Evolutionary conservation across 2,329 filamentous ascomycete genomes (phyloP).

Genomic region (Cladophialophora bantiana): DNA sequence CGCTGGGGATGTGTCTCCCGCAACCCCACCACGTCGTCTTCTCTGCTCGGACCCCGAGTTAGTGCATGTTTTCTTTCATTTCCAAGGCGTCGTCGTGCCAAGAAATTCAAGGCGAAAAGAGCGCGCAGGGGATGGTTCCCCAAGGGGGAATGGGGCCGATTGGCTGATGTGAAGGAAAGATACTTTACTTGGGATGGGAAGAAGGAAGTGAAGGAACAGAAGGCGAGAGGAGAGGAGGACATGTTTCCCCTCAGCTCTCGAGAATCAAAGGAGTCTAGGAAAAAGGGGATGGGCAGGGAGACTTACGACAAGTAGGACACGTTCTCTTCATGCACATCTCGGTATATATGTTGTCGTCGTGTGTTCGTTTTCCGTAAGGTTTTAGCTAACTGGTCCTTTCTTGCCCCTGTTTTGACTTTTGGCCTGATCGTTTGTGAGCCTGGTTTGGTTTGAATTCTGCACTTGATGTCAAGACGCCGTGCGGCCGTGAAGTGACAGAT

Average conservation of each 20-base stretch:
- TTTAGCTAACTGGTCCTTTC: too few relatives aligned
- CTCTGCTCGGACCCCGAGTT: slow-evolving; percentile 44
- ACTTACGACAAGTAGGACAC: slow-evolving; percentile 60
- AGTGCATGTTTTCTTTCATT: not conserved
- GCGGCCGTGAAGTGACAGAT: too few relatives aligned
- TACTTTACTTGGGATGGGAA: not conserved
- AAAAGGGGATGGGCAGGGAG: not conserved
- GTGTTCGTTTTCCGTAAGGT: not conserved
- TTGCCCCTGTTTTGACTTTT: too few relatives aligned
- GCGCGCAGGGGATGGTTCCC: too few relatives aligned
- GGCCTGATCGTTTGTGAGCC: too few relatives aligned
- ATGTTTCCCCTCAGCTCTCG: not conserved
- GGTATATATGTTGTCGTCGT: not conserved
- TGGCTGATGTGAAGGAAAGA: too few relatives aligned
- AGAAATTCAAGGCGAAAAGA: slow-evolving; percentile 7
- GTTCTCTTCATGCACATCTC: slow-evolving; percentile 61
- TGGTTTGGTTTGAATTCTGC: too few relatives aligned
- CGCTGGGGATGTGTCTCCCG: slow-evolving; percentile 58
- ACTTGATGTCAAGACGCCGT: too few relatives aligned
- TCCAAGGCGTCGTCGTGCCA: not conserved
- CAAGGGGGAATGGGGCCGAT: too few relatives aligned
- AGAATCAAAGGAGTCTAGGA: not conserved
- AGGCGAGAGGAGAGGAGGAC: slow-evolving; percentile 19
- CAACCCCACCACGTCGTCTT: slow-evolving; percentile 63
- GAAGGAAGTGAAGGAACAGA: not conserved